These are phyloP conservation scores for Cladophialophora bantiana DNA, from an alignment of 2,329 filamentous ascomycete species.

Conservation along the genomic window DNA sequence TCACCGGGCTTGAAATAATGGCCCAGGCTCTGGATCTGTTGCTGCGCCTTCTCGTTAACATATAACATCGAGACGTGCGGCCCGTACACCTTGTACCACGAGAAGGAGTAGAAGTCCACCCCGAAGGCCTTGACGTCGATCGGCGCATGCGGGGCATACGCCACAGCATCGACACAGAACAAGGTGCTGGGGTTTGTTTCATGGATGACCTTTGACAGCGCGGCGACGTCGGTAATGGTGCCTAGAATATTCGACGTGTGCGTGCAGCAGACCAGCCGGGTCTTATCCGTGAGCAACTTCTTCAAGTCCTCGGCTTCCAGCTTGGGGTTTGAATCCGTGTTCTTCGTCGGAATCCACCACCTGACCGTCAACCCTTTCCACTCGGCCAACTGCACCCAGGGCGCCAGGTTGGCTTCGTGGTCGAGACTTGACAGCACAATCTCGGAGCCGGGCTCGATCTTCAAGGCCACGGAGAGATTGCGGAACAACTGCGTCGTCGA, in stretches of 20 bases:
- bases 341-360: constrained; percentile 68
- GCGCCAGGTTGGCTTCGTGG: constrained; percentile 78
- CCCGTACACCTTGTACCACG: constrained; percentile 84
- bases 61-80: constrained; percentile 77
- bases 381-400: constrained; percentile 74
- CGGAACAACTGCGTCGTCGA: constrained; percentile 79
- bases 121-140: constrained; percentile 73
- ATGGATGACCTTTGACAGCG: constrained; percentile 49
- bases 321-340: constrained; percentile 65
- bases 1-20: constrained; percentile 71
- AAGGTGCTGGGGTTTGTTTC: constrained; percentile 61
- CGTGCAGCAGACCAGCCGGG: constrained; percentile 73
- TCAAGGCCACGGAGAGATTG: constrained; percentile 68
- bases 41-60: constrained; percentile 64
- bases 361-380: constrained; percentile 68
- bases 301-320: constrained; percentile 65
- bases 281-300: constrained; percentile 66
- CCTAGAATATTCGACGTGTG: constrained; percentile 78
- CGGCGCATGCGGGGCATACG: constrained; percentile 74
- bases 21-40: constrained; percentile 63
- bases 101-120: constrained; percentile 79
- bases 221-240: constrained; percentile 63
- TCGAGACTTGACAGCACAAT: constrained; percentile 75
- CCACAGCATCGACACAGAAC: constrained; percentile 77
- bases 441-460: constrained; percentile 66